phyloP scores from a whole-genome alignment of 208 protist species.

The Trypanosoma lewisi region DNA sequence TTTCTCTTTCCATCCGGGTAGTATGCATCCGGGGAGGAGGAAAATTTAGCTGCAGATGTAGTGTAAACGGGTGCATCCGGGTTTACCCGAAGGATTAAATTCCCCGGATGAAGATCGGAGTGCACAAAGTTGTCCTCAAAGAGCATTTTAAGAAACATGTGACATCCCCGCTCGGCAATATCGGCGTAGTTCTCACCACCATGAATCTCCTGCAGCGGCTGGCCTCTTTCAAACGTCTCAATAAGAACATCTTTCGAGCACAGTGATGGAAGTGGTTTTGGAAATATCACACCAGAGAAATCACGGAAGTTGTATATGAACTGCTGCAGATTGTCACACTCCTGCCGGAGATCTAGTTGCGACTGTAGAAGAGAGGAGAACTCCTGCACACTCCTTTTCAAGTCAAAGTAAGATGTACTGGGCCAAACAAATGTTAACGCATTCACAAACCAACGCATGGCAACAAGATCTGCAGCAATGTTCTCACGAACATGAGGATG shows the following conservation, averaged over 20 bases:
- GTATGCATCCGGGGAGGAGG: background rate
- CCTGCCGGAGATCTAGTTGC: slow-evolving; percentile 85
- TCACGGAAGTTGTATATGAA: slow-evolving; percentile 85
- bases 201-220: slow-evolving; percentile 58
- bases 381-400: slow-evolving; percentile 61
- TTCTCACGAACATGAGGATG: slow-evolving; percentile 80
- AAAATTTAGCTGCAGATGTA: background rate
- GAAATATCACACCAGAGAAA: slow-evolving; percentile 78
- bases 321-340: slow-evolving; percentile 83
- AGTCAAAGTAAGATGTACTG: slow-evolving; percentile 56
- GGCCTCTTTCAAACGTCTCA: slow-evolving; percentile 88
- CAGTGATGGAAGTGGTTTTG: slow-evolving; percentile 62
- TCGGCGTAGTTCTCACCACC: slow-evolving; percentile 48
- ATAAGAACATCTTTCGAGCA: slow-evolving; percentile 69
- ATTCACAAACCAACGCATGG: slow-evolving; percentile 60
- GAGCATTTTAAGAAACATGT: slow-evolving; percentile 95
- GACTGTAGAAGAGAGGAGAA: slow-evolving; percentile 78
- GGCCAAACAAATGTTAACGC: slow-evolving; percentile 55
- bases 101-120: slow-evolving; percentile 93
- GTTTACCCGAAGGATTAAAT: slow-evolving; percentile 78
- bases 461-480: slow-evolving; percentile 69
- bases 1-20: slow-evolving; percentile 72
- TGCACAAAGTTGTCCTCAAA: slow-evolving; percentile 95
- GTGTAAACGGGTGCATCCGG: slow-evolving; percentile 14
- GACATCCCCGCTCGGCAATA: slow-evolving; percentile 77